Evolutionary conservation across 345 rosid species (phyloP).

Genomic region (Balakata baccata): DNA sequence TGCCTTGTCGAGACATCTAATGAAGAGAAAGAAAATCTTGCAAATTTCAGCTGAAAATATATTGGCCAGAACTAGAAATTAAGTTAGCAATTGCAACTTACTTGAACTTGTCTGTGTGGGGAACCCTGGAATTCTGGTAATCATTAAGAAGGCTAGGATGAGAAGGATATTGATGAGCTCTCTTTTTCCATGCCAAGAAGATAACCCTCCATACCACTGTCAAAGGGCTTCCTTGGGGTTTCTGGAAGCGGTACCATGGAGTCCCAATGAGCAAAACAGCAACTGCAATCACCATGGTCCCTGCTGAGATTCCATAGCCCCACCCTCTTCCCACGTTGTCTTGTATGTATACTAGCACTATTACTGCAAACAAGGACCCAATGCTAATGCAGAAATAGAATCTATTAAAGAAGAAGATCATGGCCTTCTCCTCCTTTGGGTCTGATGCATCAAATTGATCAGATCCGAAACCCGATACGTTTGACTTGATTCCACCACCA

Average conservation of each 20-base stretch:
- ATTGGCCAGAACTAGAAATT: background rate
- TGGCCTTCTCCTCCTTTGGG: slow-evolving; percentile 74
- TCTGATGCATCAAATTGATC: slow-evolving; percentile 74
- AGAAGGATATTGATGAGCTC: slow-evolving; percentile 47
- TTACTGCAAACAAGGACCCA: slow-evolving; percentile 75
- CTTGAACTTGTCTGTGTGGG: slow-evolving; percentile 56
- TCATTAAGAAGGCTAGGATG: slow-evolving; percentile 58
- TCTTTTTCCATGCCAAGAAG: slow-evolving; percentile 77
- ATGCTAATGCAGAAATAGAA: slow-evolving; percentile 51
- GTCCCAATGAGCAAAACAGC: slow-evolving; percentile 58
- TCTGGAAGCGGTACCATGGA: slow-evolving; percentile 60
- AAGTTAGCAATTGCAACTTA: slow-evolving; percentile 23
- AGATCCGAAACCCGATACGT: slow-evolving; percentile 89
- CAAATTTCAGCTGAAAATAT: background rate
- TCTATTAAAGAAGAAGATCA: slow-evolving; percentile 32
- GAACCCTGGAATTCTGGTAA: slow-evolving; percentile 50
- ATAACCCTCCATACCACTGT: slow-evolving; percentile 73
- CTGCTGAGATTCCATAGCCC: slow-evolving; percentile 91
- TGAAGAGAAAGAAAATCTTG: slow-evolving; percentile 1
- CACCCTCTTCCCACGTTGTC: slow-evolving; percentile 90
- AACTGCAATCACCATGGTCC: slow-evolving; percentile 67
- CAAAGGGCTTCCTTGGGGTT: slow-evolving; percentile 80
- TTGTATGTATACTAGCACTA: slow-evolving; percentile 75
- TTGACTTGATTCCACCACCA: slow-evolving; percentile 88
- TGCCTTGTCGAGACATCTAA: slow-evolving; percentile 81